A percentile compares a stretch with the other conserved stretches of the same genome.
Evolutionary conservation across 1,139 yeast genomes (phyloP).

Genomic region (Suhomyces terraborum): DNA sequence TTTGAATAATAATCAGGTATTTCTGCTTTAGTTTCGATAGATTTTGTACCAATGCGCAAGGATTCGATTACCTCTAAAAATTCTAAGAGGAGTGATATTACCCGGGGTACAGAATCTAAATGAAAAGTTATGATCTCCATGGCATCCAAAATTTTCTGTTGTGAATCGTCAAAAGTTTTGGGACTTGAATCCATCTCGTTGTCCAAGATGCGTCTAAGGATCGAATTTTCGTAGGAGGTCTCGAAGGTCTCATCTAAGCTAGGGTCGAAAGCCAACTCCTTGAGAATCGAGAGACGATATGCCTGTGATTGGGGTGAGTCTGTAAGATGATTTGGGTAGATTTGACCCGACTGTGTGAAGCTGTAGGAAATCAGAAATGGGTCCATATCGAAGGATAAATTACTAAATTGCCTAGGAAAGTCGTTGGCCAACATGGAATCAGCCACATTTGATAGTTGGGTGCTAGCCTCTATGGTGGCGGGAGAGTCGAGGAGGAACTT

Average conservation of each 20-base stretch:
- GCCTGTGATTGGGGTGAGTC: constrained; percentile 5
- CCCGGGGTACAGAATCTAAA: constrained; percentile 16
- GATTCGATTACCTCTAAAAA: constrained; percentile 1
- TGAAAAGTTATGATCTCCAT: constrained; percentile 23
- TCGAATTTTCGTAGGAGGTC: constrained; percentile 20
- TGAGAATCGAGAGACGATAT: constrained; percentile 17
- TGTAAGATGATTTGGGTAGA: constrained; percentile 11
- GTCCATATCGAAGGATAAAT: constrained; percentile 13
- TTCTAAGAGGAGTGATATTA: constrained; percentile 9
- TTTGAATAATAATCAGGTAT: neutral
- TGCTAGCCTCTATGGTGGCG: constrained; percentile 1
- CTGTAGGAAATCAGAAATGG: constrained; percentile 13
- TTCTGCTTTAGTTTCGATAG: neutral
- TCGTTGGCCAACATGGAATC: neutral
- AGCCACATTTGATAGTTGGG: too few relatives aligned
- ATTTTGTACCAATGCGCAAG: neutral
- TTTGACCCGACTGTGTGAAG: constrained; percentile 11
- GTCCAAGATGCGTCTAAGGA: constrained; percentile 19
- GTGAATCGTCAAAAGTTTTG: constrained; percentile 20
- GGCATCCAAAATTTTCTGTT: constrained; percentile 21
- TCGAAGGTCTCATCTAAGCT: constrained; percentile 17
- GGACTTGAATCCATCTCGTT: constrained; percentile 20
- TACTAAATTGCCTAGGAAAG: constrained; percentile 12
- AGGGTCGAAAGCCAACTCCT: constrained; percentile 19
- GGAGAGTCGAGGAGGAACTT: constrained; percentile 9